Evolutionary conservation across 169 alveolate species (phyloP), one percentile per base, ranked within the genome.

Genomic region (Fabrea salina): DNA sequence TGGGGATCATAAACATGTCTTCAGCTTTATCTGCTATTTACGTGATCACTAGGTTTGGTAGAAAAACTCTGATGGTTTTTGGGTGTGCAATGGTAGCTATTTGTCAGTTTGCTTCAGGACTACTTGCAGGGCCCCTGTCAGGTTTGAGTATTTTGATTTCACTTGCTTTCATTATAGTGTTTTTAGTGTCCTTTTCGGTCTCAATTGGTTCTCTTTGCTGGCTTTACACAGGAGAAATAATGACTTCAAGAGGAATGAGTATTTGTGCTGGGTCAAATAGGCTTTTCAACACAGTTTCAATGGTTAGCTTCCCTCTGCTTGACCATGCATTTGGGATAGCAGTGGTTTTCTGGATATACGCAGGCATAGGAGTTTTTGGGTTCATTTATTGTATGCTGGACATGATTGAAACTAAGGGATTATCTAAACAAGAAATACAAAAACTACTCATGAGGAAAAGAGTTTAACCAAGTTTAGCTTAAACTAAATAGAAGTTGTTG

Each of bases 191-290:
- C 16, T 44, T 44, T 44, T 11, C 53, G 8, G 8, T 11, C 16
- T 44, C 53, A 44, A 8, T 44, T 44, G 53, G 19, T 11, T 44
- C 53, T 11, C 8, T 13, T 44, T 13, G 8, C 16, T 44, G 53
- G 53, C 8, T 44, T 44, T 44, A 44, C 53, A 16, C 16, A 11
- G 53, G 53, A 44, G 53, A 44, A 44, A 16, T 44, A n/a, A 43
- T 86, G 80, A 39, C 77, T 7, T 72, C 40, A 3, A 86, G 78
- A 50, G 88, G 85, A 30, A 30, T 80, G 22, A 70, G 84, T 56
- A 19, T 83, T 11, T 82, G 86, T 16, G 44, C 40, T 40, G 35
- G 61, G 0, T 22, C 77, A 6, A 83, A 83, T 51, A 83, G 92
- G 71, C 16, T 35, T 6, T 58, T 32, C 35, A 32, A 22, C 33